Evolutionary conservation across 768 basidiomycete species (phyloP).

Genomic region (Suillus sp.): DNA sequence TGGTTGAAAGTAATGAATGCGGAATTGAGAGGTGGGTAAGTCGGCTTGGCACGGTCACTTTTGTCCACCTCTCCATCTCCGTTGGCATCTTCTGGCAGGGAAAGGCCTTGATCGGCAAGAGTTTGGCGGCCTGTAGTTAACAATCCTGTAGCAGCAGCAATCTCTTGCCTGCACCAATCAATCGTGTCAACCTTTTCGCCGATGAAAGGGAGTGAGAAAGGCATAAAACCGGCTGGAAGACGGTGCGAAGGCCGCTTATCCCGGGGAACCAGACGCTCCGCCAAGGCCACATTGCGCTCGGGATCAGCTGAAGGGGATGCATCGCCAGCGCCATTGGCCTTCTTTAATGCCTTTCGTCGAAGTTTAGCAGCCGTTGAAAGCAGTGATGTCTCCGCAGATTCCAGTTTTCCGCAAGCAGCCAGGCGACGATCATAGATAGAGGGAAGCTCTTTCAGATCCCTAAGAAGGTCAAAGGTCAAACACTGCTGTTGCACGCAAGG

Average conservation of each 20-base stretch:
- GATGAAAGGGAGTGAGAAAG: constrained; percentile 60
- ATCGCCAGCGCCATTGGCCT: constrained; percentile 35
- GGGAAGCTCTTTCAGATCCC: constrained; percentile 86
- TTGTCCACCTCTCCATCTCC: constrained; percentile 15
- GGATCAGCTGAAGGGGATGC: constrained; percentile 31
- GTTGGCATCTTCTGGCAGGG: constrained; percentile 29
- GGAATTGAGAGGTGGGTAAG: constrained; percentile 63
- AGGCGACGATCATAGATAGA: constrained; percentile 77
- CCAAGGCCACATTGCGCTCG: constrained; percentile 36
- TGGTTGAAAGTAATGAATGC: constrained; percentile 91
- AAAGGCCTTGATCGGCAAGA: constrained; percentile 19
- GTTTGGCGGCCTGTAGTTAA: constrained; percentile 52
- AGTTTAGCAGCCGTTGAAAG: constrained; percentile 76
- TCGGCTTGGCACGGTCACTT: constrained; percentile 24
- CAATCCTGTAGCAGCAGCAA: constrained; percentile 52
- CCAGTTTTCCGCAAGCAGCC: constrained; percentile 75
- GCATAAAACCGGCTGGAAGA: constrained; percentile 54
- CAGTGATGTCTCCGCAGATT: constrained; percentile 80
- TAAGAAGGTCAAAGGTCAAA: constrained; percentile 26
- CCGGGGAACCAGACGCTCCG: constrained; percentile 62
- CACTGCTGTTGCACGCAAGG: neutral
- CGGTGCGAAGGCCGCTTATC: constrained; percentile 80
- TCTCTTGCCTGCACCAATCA: constrained; percentile 83
- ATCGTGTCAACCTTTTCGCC: constrained; percentile 94
- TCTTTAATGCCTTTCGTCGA: constrained; percentile 56